Evolutionary conservation across 2,329 filamentous ascomycete species (phyloP), one percentile per base, ranked within the genome.

Genomic region (Fusarium irregulare): DNA sequence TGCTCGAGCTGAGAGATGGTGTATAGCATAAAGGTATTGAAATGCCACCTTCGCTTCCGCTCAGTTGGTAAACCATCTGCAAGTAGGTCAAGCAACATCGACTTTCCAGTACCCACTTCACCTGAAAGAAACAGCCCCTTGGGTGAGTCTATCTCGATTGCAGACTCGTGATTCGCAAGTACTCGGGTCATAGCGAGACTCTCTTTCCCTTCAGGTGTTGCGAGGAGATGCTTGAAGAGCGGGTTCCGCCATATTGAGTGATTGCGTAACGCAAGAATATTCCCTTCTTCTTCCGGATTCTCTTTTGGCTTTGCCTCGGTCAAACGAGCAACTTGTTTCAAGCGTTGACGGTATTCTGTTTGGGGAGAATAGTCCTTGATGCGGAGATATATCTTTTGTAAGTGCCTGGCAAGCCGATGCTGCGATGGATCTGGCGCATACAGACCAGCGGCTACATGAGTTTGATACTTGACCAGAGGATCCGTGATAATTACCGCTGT

Each of bases 21-120:
- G 70, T 94, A 90, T 11, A 95, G 83, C 91, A 96, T 96, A 74
- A 96, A 96, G 0, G 91, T 93, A 77, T 93, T 93, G 80, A 94
- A 96, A 76, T 95, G 93, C 89, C 91, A 94, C 64, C 92, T 84
- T 72, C 86, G 84, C 81, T 95, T 95, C 74, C 89, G 90, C 46
- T 85, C 82, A 18, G 89, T 93, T 2, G 93, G 93, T 6, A 96
- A 80, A 53, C 91, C 91, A 54, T 93, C 90, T 16, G 92, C 91
- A n/a, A 96, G 88, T 1, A 96, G 82, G 74, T 95, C 92, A 16
- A 94, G 85, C n/a, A 96, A 85, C 91, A 96, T 94, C 7, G 89
- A 92, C 78, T 96, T 96, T 16, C 93, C 92, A 0, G 91, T 93
- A 13, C 93, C 93, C 3, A 96, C 93, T 76, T 94, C 92, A 9